Percentiles rank a stretch among this genome's conserved stretches.
phyloP scores from a whole-genome alignment of 257 asterid species.

The Linaria vulgaris region DNA sequence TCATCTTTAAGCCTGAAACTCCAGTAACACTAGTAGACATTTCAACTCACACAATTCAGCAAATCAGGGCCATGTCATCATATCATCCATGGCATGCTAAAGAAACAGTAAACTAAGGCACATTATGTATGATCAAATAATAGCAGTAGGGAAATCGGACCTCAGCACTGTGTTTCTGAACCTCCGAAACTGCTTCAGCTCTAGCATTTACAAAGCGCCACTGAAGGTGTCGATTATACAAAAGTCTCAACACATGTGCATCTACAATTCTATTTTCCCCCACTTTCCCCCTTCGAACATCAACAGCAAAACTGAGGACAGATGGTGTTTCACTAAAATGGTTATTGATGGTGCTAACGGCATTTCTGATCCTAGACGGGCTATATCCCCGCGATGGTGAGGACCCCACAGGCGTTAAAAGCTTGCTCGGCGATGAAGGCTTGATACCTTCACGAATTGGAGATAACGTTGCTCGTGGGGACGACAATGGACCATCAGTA shows the following conservation, averaged over 20 bases:
- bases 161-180: constrained; percentile 58
- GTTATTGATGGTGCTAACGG: constrained; percentile 57
- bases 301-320: constrained; percentile 72
- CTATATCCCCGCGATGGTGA: constrained; percentile 57
- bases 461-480: constrained; percentile 54
- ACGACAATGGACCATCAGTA: constrained; percentile 53
- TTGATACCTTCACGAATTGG: constrained; percentile 63
- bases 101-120: neutral
- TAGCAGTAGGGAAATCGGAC: constrained; percentile 28
- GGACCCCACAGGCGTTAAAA: constrained; percentile 33
- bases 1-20: neutral
- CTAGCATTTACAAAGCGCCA: constrained; percentile 69
- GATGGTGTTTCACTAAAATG: constrained; percentile 57
- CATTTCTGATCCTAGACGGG: constrained; percentile 61
- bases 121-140: neutral
- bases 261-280: constrained; percentile 61
- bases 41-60: neutral
- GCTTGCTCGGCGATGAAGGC: constrained; percentile 55
- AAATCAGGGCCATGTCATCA: neutral
- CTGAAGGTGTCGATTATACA: constrained; percentile 62
- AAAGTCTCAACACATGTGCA: constrained; percentile 61
- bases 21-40: too few relatives aligned
- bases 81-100: neutral
- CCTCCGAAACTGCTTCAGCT: constrained; percentile 45
- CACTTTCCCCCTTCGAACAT: constrained; percentile 64